These are phyloP conservation scores for Coelastrella sp. DNA, from an alignment of 139 green algal species.

Conservation along the genomic window DNA sequence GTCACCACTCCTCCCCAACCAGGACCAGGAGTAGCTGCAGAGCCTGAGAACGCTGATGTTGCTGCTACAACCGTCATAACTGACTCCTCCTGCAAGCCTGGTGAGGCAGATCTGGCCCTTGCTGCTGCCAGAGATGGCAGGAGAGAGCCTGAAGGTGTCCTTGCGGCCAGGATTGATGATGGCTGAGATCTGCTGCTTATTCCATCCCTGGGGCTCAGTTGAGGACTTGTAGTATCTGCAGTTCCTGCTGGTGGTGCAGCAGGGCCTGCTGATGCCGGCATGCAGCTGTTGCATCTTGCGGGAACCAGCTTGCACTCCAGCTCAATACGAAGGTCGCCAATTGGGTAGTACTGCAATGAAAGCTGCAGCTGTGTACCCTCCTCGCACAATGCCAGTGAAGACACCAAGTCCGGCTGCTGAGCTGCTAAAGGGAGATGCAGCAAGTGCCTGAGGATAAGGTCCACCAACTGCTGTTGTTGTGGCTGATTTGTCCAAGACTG, in stretches of 20 bases:
- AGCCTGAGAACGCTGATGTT: background rate
- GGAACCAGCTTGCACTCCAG: conserved; percentile 15
- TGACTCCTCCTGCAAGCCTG: too few relatives aligned
- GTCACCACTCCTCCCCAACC: background rate
- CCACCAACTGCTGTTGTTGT: conserved; percentile 3
- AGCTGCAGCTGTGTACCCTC: background rate
- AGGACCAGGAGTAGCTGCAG: background rate
- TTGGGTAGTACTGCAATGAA: conserved; percentile 22
- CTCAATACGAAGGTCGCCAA: conserved; percentile 14
- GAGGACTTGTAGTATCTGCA: background rate
- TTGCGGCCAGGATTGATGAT: background rate
- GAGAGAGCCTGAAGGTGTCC: background rate
- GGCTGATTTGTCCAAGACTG: background rate
- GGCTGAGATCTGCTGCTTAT: background rate
- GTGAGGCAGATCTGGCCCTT: background rate
- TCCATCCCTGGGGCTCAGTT: background rate
- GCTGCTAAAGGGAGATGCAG: conserved; percentile 30
- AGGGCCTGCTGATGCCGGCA: background rate
- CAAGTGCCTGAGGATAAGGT: conserved; percentile 18
- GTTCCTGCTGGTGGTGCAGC: background rate
- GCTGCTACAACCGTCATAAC: background rate
- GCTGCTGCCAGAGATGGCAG: conserved; percentile 2
- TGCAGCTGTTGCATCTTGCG: background rate
- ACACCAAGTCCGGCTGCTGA: conserved; percentile 9
- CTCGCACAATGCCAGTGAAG: background rate